Evolutionary conservation across 345 rosid genomes (phyloP).

Genomic region (Syzygium oleosum): DNA sequence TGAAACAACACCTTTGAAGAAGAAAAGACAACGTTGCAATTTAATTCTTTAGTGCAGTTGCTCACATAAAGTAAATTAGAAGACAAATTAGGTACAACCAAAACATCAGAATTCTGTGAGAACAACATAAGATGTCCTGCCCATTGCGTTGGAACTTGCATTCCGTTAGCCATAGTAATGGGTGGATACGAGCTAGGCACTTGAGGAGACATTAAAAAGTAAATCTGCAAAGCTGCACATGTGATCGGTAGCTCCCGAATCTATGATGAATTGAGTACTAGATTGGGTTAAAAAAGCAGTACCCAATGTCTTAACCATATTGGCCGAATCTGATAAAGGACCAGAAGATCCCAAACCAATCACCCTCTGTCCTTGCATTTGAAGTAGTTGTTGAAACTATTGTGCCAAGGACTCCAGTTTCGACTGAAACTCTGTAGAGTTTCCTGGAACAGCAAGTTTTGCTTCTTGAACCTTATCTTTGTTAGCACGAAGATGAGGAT

Average conservation of each 20-base stretch:
- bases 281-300: not conserved
- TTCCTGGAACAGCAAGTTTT: no score
- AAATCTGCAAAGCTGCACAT: not conserved
- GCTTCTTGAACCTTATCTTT: no score
- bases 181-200: not conserved
- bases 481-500: no score
- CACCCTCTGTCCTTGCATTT: not conserved
- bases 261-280: not conserved
- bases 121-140: not conserved
- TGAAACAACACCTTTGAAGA: not conserved
- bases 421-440: no score
- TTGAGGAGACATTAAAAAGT: not conserved
- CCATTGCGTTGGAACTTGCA: not conserved
- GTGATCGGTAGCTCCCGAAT: not conserved
- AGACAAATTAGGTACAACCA: no score
- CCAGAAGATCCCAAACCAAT: not conserved
- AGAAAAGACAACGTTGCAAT: not conserved
- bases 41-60: not conserved
- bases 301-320: not conserved
- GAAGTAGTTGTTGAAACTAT: not conserved
- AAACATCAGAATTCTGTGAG: no score
- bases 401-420: not conserved
- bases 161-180: not conserved
- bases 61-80: no score
- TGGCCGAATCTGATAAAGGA: not conserved